Evolutionary conservation across 2,329 filamentous ascomycete species (phyloP).

Genomic region (Trichoderma breve): DNA sequence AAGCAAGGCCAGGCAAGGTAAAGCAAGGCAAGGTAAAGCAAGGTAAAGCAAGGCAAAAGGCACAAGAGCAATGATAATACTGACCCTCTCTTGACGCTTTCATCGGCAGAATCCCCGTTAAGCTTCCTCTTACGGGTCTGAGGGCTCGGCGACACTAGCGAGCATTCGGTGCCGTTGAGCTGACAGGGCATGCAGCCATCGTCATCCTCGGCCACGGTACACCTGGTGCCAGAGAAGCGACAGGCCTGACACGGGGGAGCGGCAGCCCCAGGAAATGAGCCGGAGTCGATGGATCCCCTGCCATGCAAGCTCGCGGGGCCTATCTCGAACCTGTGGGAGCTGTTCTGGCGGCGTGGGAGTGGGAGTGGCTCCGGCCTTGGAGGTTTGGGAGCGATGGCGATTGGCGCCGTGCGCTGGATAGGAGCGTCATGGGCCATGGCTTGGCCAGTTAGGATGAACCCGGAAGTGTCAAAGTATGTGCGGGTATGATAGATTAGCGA

Average conservation of each 20-base stretch:
- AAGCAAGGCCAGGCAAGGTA: not conserved
- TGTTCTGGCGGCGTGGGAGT: slow-evolving; percentile 47
- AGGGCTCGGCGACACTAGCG: slow-evolving; percentile 67
- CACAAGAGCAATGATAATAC: slow-evolving; percentile 31
- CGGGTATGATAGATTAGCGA: not conserved
- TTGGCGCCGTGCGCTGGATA: slow-evolving; percentile 61
- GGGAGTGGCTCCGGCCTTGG: slow-evolving; percentile 42
- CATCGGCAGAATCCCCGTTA: slow-evolving; percentile 60
- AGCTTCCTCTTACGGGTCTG: slow-evolving; percentile 78
- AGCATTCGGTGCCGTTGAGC: slow-evolving; percentile 75
- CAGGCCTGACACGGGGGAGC: slow-evolving; percentile 69
- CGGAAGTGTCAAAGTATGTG: not conserved
- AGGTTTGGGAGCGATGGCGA: slow-evolving; percentile 64
- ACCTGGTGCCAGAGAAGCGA: slow-evolving; percentile 69
- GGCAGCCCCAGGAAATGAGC: slow-evolving; percentile 41
- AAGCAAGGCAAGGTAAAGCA: not conserved
- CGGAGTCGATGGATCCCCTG: slow-evolving; percentile 52
- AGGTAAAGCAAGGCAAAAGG: slow-evolving; percentile 11
- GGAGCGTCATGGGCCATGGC: slow-evolving; percentile 52
- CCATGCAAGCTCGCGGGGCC: slow-evolving; percentile 51
- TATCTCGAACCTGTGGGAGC: slow-evolving; percentile 47
- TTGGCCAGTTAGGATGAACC: not conserved
- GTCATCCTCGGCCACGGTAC: slow-evolving; percentile 72
- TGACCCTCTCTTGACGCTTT: slow-evolving; percentile 70
- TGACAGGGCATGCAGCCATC: slow-evolving; percentile 75